Percentiles rank a stretch among this genome's conserved stretches.
phyloP scores from a whole-genome alignment of 2,329 filamentous ascomycete species.

The Ophiostoma novo-ulmi region DNA sequence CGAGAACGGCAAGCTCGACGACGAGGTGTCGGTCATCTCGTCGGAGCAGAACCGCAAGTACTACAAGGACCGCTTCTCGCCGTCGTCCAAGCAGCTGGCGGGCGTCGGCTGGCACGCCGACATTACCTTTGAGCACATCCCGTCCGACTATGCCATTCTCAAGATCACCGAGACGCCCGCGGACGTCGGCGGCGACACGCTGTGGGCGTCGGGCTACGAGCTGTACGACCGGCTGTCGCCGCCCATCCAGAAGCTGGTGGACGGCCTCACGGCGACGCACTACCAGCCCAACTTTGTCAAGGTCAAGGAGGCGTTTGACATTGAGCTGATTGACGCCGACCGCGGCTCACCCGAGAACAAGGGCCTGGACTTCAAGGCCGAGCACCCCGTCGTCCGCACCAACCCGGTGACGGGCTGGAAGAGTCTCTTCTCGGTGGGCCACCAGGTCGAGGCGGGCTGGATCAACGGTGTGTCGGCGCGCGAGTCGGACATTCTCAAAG shows the following conservation, averaged over 20 bases:
- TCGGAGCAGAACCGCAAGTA: slow-evolving; percentile 39
- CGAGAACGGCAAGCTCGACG: slow-evolving; percentile 42
- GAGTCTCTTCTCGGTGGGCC: slow-evolving; percentile 34
- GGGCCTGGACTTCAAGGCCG: background rate
- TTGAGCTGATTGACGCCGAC: background rate
- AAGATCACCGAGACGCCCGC: slow-evolving; percentile 40
- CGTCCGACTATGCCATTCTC: slow-evolving; percentile 35
- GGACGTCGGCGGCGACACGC: slow-evolving; percentile 45
- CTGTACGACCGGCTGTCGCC: slow-evolving; percentile 44
- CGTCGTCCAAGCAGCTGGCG: slow-evolving; percentile 32
- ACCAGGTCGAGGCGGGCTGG: slow-evolving; percentile 31
- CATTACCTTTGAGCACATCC: background rate
- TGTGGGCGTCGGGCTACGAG: slow-evolving; percentile 65
- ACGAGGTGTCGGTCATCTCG: slow-evolving; percentile 47
- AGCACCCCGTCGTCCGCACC: slow-evolving; percentile 28
- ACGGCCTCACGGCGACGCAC: slow-evolving; percentile 20
- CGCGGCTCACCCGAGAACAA: background rate
- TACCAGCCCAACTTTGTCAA: background rate
- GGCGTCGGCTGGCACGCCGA: slow-evolving; percentile 22
- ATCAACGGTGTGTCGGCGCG: slow-evolving; percentile 35
- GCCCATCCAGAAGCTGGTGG: slow-evolving; percentile 30
- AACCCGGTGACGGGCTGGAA: slow-evolving; percentile 35
- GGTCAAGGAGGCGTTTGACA: background rate
- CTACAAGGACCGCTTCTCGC: slow-evolving; percentile 35
- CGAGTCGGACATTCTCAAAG: slow-evolving; percentile 32